These are phyloP conservation scores for Amaranthus palmeri DNA, from an alignment of 148 eudicot genomes.

Conservation along the genomic window DNA sequence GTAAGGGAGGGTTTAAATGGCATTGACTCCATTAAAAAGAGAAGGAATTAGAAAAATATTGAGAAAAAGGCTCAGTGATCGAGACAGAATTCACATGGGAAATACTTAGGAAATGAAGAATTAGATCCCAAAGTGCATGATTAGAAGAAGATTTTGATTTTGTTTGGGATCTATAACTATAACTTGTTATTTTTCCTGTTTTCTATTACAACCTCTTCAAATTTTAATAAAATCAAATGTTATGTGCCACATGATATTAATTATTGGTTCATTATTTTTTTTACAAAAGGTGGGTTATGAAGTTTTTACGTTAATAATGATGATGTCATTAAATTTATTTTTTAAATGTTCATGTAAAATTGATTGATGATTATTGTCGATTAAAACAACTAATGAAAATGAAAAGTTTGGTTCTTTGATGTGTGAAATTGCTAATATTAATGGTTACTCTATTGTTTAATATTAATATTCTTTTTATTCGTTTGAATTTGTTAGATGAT, in stretches of 20 bases:
- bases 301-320: too few species aligned
- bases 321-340: too few species aligned
- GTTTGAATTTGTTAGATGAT: too few species aligned
- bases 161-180: conserved; percentile 13
- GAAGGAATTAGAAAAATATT: conserved; percentile 7
- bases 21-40: conserved; percentile 6
- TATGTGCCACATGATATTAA: neutral
- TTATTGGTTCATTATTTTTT: neutral
- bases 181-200: neutral
- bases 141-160: neutral
- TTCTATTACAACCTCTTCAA: conserved; percentile 8
- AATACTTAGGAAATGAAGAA: conserved; percentile 25
- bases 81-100: conserved; percentile 50
- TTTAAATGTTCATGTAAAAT: too few species aligned
- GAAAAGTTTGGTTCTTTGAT: too few species aligned
- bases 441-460: too few species aligned
- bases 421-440: too few species aligned
- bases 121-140: conserved; percentile 19
- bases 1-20: conserved; percentile 9
- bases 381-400: too few species aligned
- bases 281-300: too few species aligned
- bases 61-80: conserved; percentile 23
- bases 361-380: too few species aligned
- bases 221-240: neutral
- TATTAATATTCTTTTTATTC: too few species aligned